Base-by-base conservation (phyloP, 768 basidiomycete genomes). In the Tricholoma sp. region DNA sequence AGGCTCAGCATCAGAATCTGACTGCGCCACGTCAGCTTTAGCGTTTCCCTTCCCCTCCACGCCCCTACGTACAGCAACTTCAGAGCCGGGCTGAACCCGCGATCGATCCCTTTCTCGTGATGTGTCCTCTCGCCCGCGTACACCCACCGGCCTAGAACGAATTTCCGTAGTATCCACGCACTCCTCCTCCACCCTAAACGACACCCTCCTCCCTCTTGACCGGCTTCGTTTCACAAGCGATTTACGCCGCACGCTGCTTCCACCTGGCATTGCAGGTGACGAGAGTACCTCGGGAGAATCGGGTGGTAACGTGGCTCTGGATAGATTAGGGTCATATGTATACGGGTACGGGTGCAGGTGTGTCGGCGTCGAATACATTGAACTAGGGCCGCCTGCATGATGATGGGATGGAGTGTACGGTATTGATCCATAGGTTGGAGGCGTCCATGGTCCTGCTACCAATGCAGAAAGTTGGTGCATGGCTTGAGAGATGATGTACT, bases 201-300 rank as follows among this genome's bases (percentile, higher is more conserved):
- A 83, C 2, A 86, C 84, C 21, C 74, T 73, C 57, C 84, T 75
- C 8, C 80, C 83, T 29, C 78, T 69, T 18, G 84, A 82, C 50
- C 70, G 76, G 67, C 84, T 83, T 52, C 80, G 74, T 27, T 71
- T 68, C 22, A 79, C 79, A 59, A 77, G 61, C 0, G 76, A 72
- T 55, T 72, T 72, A 54, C 65, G 69, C 41, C 71, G 67, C 24
- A 62, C 53, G 27, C 59, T 66, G 45, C 61, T 67, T 18, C 29
- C 47, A 54, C 61, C 66, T 14, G 65, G 59, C 47, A 70, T 66
- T 50, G 57, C 62, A 50, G 79, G 73, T 24, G 79, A 72, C 3
- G 73, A 74, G n/a, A 61, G 62, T 11, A 55, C 64, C 55, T 77
- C 70, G 2, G 83, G 79, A 3, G 83, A 80, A 43, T 79, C 79